A percentile compares a stretch with the other conserved stretches of the same genome.
These are phyloP conservation scores for Vitis hybrid DNA, from an alignment of 177 flowering plant genomes.

Conservation along the genomic window DNA sequence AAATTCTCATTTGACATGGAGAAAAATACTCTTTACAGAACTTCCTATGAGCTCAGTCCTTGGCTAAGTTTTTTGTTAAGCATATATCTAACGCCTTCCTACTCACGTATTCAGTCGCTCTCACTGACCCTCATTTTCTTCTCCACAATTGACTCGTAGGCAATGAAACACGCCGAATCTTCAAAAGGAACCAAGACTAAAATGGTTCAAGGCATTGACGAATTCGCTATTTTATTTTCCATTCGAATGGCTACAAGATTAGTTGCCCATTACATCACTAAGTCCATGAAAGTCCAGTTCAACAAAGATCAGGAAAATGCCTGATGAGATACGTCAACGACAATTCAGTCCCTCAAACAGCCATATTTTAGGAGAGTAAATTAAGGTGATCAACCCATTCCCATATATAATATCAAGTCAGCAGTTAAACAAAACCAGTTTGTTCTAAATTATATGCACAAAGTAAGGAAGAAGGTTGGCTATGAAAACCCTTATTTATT, in stretches of 20 bases:
- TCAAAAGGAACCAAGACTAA: background rate
- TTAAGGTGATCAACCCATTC: too few species aligned
- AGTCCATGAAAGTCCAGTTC: slow-evolving; percentile 7
- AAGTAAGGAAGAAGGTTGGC: background rate
- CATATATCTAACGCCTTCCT: too few species aligned
- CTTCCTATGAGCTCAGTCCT: too few species aligned
- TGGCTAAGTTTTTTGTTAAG: too few species aligned
- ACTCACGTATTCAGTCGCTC: too few species aligned
- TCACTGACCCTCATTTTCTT: background rate
- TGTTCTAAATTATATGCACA: slow-evolving; percentile 1
- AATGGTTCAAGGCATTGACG: background rate
- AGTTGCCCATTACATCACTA: slow-evolving; percentile 24
- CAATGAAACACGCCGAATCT: background rate
- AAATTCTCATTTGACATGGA: too few species aligned
- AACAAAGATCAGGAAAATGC: slow-evolving; percentile 9
- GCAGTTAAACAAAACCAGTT: slow-evolving; percentile 20
- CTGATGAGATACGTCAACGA: slow-evolving; percentile 3
- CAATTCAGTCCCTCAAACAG: background rate
- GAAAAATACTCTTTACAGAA: too few species aligned
- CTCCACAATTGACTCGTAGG: slow-evolving; percentile 1
- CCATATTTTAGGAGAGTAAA: too few species aligned
- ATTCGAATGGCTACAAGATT: slow-evolving; percentile 18
- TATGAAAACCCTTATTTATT: too few species aligned
- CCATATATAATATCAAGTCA: slow-evolving; percentile 10
- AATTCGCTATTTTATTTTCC: too few species aligned